These are phyloP conservation scores for Penicillium sp. DNA, from an alignment of 2,329 filamentous ascomycete species.

Conservation along the genomic window DNA sequence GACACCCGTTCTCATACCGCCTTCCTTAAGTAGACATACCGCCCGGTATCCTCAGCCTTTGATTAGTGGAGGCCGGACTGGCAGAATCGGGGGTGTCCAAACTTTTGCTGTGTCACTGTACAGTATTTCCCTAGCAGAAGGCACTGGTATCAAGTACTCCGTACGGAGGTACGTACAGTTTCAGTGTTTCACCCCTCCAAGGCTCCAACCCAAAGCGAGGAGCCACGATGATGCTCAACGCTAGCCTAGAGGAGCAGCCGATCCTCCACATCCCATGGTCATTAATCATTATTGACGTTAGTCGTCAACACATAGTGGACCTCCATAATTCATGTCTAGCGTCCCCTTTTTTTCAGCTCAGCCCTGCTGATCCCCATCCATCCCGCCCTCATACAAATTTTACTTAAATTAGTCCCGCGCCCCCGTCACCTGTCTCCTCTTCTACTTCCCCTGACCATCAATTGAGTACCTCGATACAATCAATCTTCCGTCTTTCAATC, in stretches of 20 bases:
- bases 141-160: too few relatives aligned
- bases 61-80: too few relatives aligned
- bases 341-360: constrained; percentile 6
- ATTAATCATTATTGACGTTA: constrained; percentile 9
- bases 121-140: not conserved
- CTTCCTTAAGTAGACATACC: too few relatives aligned
- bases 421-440: not conserved
- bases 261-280: constrained; percentile 18
- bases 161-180: too few relatives aligned
- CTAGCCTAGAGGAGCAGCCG: constrained; percentile 10
- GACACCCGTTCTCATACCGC: too few relatives aligned
- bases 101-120: too few relatives aligned
- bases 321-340: constrained; percentile 2
- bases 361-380: constrained; percentile 8
- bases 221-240: not conserved
- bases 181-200: not conserved
- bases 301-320: not conserved
- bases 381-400: not conserved
- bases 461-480: not conserved
- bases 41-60: too few relatives aligned
- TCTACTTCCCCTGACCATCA: not conserved
- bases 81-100: too few relatives aligned
- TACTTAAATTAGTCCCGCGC: constrained; percentile 11
- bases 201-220: not conserved
- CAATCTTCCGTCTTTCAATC: not conserved